phyloP scores from a whole-genome alignment of 1,139 yeast species.

The Yamadazyma blattariae region DNA sequence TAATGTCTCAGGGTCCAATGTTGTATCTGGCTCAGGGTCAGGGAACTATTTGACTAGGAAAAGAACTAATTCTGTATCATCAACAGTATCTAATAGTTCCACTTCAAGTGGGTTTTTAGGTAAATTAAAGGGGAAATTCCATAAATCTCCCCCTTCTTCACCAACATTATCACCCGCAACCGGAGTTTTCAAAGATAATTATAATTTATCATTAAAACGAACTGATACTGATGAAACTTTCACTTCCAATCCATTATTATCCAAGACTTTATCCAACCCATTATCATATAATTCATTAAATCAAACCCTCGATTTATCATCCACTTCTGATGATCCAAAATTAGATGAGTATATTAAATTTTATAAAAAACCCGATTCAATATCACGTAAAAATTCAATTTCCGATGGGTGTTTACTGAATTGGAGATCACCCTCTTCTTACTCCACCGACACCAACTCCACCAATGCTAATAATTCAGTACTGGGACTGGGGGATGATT shows the following conservation, averaged over 20 bases:
- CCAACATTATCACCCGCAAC: conserved; percentile 8
- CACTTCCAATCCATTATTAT: background rate
- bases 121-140: conserved; percentile 35
- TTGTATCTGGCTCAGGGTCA: no score
- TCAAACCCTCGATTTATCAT: background rate
- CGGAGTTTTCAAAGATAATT: conserved; percentile 8
- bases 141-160: conserved; percentile 17
- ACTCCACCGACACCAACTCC: no score
- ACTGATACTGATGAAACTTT: conserved; percentile 1
- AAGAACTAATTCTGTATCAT: conserved; percentile 10
- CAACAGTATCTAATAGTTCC: conserved; percentile 7
- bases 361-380: conserved; percentile 37
- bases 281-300: background rate
- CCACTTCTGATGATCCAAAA: conserved; percentile 45
- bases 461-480: no score
- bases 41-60: conserved; percentile 3
- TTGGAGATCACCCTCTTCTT: background rate
- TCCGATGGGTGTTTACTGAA: conserved; percentile 13
- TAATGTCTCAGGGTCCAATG: conserved; percentile 1
- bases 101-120: conserved; percentile 30
- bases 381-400: conserved; percentile 17
- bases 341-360: conserved; percentile 56
- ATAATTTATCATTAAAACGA: conserved; percentile 5
- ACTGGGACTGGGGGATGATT: background rate
- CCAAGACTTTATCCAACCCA: conserved; percentile 3